Conservation (phyloP, 2,329 filamentous ascomycete species). For the Neofusicoccum umdonicola region DNA sequence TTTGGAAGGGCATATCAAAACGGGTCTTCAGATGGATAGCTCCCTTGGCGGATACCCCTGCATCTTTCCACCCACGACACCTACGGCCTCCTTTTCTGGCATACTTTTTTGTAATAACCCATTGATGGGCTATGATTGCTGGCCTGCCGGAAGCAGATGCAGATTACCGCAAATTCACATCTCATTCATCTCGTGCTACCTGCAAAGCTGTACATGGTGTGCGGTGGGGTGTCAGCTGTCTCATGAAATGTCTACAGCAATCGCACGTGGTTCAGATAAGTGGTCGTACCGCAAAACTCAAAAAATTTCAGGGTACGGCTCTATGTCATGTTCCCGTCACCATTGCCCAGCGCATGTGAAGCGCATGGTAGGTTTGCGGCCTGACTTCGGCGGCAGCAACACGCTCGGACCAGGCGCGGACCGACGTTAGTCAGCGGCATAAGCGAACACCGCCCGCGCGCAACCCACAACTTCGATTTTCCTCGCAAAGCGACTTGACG, state of each 20-base stretch:
- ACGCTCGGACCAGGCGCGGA: too few relatives aligned
- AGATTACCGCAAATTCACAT: too few relatives aligned
- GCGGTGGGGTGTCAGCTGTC: too few relatives aligned
- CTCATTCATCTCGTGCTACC: too few relatives aligned
- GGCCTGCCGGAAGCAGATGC: not conserved
- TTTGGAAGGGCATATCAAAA: not conserved
- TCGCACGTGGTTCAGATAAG: not conserved
- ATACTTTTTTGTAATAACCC: not conserved
- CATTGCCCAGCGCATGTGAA: not conserved
- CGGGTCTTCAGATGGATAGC: not conserved
- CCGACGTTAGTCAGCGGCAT: slow-evolving; percentile 24
- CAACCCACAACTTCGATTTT: slow-evolving; percentile 29
- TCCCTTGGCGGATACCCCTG: slow-evolving; percentile 8
- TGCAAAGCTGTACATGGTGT: too few relatives aligned
- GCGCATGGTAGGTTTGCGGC: not conserved
- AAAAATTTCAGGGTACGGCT: not conserved
- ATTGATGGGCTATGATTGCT: not conserved
- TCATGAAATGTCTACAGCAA: too few relatives aligned
- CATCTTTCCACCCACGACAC: not conserved
- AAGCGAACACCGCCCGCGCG: slow-evolving; percentile 17
- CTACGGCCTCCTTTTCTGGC: not conserved
- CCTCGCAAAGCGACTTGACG: slow-evolving; percentile 28
- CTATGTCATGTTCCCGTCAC: not conserved
- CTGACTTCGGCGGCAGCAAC: not conserved
- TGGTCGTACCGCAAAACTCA: not conserved